phyloP scores from a whole-genome alignment of 257 asterid genomes.

The Solanum chiquidenum region DNA sequence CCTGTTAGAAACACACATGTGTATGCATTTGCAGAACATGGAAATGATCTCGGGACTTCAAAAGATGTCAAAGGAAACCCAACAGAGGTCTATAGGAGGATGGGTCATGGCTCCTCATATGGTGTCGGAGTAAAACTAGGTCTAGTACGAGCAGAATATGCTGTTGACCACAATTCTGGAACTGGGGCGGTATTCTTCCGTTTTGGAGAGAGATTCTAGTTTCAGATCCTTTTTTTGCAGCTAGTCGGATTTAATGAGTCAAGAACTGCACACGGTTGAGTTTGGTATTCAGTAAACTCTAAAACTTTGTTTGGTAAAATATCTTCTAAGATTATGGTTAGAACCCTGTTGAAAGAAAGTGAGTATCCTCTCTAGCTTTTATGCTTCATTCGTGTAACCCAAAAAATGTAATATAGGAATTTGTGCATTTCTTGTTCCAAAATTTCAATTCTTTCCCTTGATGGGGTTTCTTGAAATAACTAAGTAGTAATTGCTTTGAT shows the following conservation, averaged over 20 bases:
- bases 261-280: neutral
- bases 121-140: constrained; percentile 93
- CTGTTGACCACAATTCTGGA: constrained; percentile 86
- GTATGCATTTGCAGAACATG: constrained; percentile 89
- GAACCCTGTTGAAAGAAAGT: neutral
- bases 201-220: constrained; percentile 90
- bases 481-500: neutral
- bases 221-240: neutral
- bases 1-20: constrained; percentile 79
- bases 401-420: neutral
- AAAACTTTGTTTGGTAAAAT: neutral
- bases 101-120: constrained; percentile 90
- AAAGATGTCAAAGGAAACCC: constrained; percentile 96
- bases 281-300: neutral
- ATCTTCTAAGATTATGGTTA: neutral
- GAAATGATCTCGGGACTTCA: constrained; percentile 89
- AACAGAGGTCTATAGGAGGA: constrained; percentile 78
- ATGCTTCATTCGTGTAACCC: neutral
- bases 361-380: neutral
- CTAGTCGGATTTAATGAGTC: neutral
- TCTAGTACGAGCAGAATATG: constrained; percentile 83
- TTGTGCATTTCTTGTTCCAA: neutral
- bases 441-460: neutral
- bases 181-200: constrained; percentile 85
- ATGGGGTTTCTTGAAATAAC: neutral